Evolutionary conservation across 371 early-diverging fungal genomes (phyloP), one percentile per base, ranked within the genome.

Genomic region (Mucor irregularis): DNA sequence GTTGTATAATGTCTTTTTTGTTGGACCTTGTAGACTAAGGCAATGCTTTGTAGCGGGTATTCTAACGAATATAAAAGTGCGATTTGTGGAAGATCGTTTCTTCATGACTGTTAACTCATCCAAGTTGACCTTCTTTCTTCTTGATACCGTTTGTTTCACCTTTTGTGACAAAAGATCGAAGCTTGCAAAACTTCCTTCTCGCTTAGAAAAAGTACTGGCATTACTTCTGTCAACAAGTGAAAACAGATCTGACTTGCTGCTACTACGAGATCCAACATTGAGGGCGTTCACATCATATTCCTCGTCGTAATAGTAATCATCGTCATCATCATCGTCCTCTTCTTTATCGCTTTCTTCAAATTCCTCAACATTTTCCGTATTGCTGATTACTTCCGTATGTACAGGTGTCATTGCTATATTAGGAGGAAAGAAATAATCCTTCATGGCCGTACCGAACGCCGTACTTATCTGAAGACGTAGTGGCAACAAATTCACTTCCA

Each of bases 401-500:
- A n/a, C n/a, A n/a, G n/a, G n/a, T n/a, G n/a, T n/a, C n/a, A n/a
- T n/a, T 7, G 5, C 28, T 2, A 14, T 24, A 58, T 24, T 56
- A 9, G 29, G 44, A 9, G 93, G 92, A 51, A 91, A 94, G 9
- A 94, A 74, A 61, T 92, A 96, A 31, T 81, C 73, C 30, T 86
- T 81, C 33, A 94, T 66, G 19, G 83, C 71, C 50, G 82, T 84
- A 7, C 86, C 90, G 60, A 93, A 79, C 25, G 91, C 92, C 47
- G 90, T 88, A 4, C 91, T 91, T 33, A 92, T 76, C 55, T 92
- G 93, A 38, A 96, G 60, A 21, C 84, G 72, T 5, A 94, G 62
- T 1, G 96, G 94, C 29, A 76, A 78, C 56, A 96, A 59, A 49
- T 91, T 87, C 46, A 96, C 74, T 53, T 93, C 94, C 49, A 95